phyloP scores from a whole-genome alignment of 1,284 basidiomycete genomes.

The Kwoniella shivajii region DNA sequence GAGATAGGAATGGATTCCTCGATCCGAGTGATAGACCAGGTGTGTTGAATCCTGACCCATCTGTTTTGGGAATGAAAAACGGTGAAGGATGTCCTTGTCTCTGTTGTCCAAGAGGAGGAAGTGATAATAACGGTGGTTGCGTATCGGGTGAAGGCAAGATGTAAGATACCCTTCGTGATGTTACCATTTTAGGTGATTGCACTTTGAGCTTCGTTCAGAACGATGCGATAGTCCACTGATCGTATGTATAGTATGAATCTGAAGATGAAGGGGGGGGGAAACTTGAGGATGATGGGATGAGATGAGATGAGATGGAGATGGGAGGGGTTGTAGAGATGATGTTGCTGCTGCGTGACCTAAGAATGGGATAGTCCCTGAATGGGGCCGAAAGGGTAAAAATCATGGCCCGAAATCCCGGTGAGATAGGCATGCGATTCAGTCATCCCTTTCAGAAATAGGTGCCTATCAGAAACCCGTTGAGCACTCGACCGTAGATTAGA shows the following conservation, averaged over 20 bases:
- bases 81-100: slow-evolving; percentile 69
- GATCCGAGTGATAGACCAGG: slow-evolving; percentile 16
- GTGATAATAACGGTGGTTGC: slow-evolving; percentile 66
- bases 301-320: background rate
- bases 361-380: background rate
- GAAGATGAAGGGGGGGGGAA: background rate
- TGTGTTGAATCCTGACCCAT: slow-evolving; percentile 13
- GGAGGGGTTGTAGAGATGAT: background rate
- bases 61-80: slow-evolving; percentile 60
- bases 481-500: no score
- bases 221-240: background rate
- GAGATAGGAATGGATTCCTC: slow-evolving; percentile 37
- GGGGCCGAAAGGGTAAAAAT: background rate
- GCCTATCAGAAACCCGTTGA: no score
- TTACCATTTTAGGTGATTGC: slow-evolving; percentile 17
- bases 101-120: slow-evolving; percentile 66
- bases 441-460: no score
- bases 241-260: background rate
- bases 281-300: background rate
- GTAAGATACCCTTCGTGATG: slow-evolving; percentile 71
- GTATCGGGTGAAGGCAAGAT: slow-evolving; percentile 70
- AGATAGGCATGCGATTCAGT: background rate
- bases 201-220: no score
- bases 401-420: background rate
- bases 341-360: background rate